phyloP scores from a whole-genome alignment of 345 rosid species.

The Trapa bicornis region DNA sequence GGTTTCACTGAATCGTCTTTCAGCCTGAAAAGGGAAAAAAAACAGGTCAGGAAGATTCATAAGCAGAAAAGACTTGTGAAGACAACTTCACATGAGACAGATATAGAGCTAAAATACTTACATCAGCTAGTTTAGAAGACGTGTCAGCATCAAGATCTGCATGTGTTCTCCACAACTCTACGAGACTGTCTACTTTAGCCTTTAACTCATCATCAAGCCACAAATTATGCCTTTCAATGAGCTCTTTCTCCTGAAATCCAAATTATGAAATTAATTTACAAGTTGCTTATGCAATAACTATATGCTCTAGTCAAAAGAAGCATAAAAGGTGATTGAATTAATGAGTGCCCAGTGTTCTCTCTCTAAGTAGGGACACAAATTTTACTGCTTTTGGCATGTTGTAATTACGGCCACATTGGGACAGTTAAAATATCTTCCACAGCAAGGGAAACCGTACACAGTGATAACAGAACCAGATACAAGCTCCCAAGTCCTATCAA shows the following conservation, averaged over 20 bases:
- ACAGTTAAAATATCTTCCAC: no score
- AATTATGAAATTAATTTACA: constrained; percentile 5
- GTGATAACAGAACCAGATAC: not conserved
- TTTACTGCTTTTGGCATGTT: not conserved
- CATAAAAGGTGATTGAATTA: not conserved
- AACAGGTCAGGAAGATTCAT: not conserved
- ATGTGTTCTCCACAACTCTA: constrained; percentile 48
- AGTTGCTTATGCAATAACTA: not conserved
- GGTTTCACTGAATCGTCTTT: constrained; percentile 45
- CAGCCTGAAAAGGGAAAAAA: constrained; percentile 26
- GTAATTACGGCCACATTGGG: no score
- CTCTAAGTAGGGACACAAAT: not conserved
- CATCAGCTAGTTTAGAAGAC: constrained; percentile 67
- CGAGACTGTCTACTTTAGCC: constrained; percentile 49
- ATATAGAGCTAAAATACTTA: constrained; percentile 15
- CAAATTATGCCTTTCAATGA: constrained; percentile 65
- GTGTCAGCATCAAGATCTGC: constrained; percentile 67
- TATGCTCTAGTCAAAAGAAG: not conserved
- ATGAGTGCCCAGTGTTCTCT: not conserved
- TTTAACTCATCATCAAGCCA: constrained; percentile 93
- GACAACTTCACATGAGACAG: not conserved
- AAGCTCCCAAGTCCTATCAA: not conserved
- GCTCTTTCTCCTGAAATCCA: constrained; percentile 75
- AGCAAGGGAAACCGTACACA: no score
- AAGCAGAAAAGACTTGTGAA: not conserved